Base-by-base conservation (phyloP, 2,329 filamentous ascomycete genomes). In the Cercospora sp. region DNA sequence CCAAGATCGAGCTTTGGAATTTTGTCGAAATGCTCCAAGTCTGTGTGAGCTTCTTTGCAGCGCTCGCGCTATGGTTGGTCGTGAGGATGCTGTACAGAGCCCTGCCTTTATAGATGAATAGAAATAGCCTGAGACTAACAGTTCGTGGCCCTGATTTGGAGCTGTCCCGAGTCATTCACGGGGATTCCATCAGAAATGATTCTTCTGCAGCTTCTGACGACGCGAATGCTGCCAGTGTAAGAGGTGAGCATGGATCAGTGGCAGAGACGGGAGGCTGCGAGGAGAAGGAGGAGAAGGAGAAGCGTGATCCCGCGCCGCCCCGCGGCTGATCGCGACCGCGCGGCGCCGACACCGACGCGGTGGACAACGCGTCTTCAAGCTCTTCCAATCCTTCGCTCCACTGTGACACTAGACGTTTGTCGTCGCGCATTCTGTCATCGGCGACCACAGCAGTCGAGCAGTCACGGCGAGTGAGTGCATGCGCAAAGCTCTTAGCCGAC, bases 21-120 rank as follows among this genome's bases (percentile, higher is more conserved):
- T 75, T 77, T 40, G 67, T 78, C 2, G 82, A 85, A 73, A 80
- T 81, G 63, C 53, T 83, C 66, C 80, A 81, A 68, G 80, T 84
- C 12, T 81, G 82, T 62, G 71, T 80, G 30, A 55, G 61, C 61
- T 34, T 63, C 30, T 55, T 63, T 7, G 61, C 45, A 24, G 61
- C 45, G n/a, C n/a, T 53, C 10, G 30, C 30, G 6, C 18, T 63
- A 32, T 63, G 61, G 43, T 51, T 21, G 55, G 8, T 24, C 3
- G 55, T 28, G 8, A 59, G 32, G 18, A 30, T 8, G 6, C 3
- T 55, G 21, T 13, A n/a, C 9, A 55, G 49, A 55, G 8, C 8
- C 24, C 13, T 55, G 10, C 49, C 49, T 55, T 28, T 13, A 55
- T 55, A 28, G 13, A 55, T 53, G 6, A 26, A 55, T 55, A 53